Conservation (phyloP, 2,329 filamentous ascomycete species). For the Aspergillus puulaauensis region DNA sequence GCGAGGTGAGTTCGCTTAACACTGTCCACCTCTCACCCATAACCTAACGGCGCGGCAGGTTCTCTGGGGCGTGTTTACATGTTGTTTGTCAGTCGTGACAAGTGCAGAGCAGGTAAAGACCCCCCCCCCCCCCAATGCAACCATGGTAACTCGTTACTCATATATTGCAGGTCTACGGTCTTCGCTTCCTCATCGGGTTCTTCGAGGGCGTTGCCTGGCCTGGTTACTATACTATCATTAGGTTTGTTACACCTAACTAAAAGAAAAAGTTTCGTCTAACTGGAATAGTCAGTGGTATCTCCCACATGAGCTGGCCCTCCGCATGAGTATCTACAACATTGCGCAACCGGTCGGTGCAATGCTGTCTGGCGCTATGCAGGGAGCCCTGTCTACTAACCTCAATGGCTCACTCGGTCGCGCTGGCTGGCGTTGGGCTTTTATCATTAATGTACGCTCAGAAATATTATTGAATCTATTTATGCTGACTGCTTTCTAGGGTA, state of each 20-base stretch:
- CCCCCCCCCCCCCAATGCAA: not conserved
- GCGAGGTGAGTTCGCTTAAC: not conserved
- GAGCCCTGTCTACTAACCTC: slow-evolving; percentile 7
- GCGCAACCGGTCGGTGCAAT: slow-evolving; percentile 7
- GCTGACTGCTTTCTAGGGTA: not conserved
- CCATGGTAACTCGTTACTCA: not conserved
- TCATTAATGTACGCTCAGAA: not conserved
- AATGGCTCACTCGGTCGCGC: slow-evolving; percentile 3
- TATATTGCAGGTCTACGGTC: not conserved
- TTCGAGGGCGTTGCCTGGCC: not conserved
- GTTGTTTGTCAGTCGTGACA: not conserved
- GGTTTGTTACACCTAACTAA: not conserved
- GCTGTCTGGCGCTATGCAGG: slow-evolving; percentile 9
- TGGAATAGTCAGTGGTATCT: not conserved
- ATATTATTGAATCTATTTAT: no score
- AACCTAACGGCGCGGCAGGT: not conserved
- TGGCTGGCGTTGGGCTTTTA: slow-evolving; percentile 11
- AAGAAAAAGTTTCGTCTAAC: rapidly evolving
- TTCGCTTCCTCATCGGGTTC: not conserved
- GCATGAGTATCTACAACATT: slow-evolving; percentile 11
- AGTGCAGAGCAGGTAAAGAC: not conserved
- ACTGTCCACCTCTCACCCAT: not conserved
- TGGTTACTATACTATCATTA: not conserved
- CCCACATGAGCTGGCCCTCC: not conserved
- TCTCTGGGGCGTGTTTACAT: not conserved